Evolutionary conservation across 305 asterid genomes (phyloP).

Genomic region (Euphrasia arctica): DNA sequence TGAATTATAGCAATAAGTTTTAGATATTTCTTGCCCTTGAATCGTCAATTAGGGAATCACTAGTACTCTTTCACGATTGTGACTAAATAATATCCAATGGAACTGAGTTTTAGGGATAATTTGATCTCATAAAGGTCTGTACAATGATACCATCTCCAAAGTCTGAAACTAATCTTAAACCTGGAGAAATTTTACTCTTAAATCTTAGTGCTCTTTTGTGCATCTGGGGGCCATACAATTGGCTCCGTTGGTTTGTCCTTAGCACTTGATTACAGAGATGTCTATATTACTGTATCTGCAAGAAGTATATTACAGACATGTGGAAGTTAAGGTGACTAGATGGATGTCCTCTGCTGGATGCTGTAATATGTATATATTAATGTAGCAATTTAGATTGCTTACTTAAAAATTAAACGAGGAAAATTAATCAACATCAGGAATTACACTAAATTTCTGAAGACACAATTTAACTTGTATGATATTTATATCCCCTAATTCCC

Average conservation of each 20-base stretch:
- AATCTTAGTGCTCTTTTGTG: neutral
- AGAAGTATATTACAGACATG: neutral
- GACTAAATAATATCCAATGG: neutral
- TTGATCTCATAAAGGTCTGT: neutral
- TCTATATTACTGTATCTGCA: neutral
- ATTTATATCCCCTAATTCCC: neutral
- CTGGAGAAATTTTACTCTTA: neutral
- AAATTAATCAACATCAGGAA: neutral
- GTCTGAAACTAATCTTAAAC: neutral
- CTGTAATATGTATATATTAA: neutral
- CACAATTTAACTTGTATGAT: neutral
- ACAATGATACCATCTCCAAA: neutral
- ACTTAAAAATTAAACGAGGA: conserved; percentile 4
- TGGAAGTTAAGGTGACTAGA: neutral
- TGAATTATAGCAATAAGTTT: neutral
- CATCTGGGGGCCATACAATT: neutral
- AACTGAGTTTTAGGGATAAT: neutral
- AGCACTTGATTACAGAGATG: neutral
- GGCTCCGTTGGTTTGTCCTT: neutral
- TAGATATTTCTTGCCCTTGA: neutral
- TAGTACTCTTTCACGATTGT: neutral
- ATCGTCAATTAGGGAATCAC: neutral
- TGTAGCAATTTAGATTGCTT: neutral
- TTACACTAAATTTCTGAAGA: conserved; percentile 4
- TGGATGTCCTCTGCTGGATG: neutral